Conservation (phyloP, 202 grass and related monocot species). For the Carex arenaria region DNA sequence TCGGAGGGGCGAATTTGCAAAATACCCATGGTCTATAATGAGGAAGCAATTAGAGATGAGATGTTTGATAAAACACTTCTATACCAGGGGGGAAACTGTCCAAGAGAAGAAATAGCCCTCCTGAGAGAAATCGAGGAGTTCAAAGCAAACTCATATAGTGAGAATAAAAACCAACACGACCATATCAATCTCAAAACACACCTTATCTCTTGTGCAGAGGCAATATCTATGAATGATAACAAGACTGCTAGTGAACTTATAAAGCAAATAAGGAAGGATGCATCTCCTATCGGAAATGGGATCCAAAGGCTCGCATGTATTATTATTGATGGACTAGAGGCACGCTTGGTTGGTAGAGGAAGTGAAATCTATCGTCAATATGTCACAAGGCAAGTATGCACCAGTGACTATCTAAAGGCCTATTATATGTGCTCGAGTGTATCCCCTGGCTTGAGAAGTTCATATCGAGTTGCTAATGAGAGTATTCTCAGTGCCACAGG, state of each 20-base stretch:
- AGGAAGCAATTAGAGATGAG: conserved; percentile 33
- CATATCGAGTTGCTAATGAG: conserved; percentile 41
- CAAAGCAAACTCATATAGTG: conserved; percentile 12
- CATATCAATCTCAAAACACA: conserved; percentile 39
- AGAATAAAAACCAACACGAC: conserved; percentile 29
- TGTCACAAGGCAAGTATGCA: neutral
- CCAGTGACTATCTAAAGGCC: conserved; percentile 24
- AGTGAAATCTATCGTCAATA: conserved; percentile 28
- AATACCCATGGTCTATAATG: conserved; percentile 10
- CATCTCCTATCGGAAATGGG: conserved; percentile 38
- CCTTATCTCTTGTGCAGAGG: conserved; percentile 53
- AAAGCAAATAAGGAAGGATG: conserved; percentile 35
- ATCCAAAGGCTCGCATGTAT: conserved; percentile 51
- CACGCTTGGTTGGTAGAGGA: conserved; percentile 39
- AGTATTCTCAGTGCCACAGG: conserved; percentile 38
- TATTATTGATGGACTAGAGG: conserved; percentile 44
- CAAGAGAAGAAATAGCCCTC: neutral
- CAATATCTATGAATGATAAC: conserved; percentile 33
- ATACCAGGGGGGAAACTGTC: neutral
- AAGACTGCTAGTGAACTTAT: conserved; percentile 33
- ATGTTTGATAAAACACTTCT: conserved; percentile 42
- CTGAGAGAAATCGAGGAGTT: conserved; percentile 14
- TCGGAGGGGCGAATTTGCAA: conserved; percentile 30
- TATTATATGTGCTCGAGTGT: conserved; percentile 7
- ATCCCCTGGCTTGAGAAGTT: conserved; percentile 27